Conservation (phyloP, 208 protist genomes). For the Trichomonas vaginalis region DNA sequence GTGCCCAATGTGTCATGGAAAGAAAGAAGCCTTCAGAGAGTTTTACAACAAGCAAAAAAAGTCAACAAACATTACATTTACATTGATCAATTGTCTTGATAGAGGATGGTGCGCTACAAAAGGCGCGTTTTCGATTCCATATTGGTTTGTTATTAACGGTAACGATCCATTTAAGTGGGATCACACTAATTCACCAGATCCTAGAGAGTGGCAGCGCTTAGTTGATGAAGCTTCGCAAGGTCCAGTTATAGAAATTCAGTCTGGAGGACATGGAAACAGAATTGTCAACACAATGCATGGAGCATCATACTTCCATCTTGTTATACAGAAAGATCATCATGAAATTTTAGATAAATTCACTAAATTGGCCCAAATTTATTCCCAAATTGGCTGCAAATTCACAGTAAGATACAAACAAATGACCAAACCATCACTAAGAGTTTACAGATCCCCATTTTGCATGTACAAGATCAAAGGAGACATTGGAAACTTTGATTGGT, state of each 20-base stretch:
- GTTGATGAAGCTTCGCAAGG: not conserved
- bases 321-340: not conserved
- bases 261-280: not conserved
- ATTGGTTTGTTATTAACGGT: not conserved
- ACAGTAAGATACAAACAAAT: not conserved
- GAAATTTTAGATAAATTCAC: not conserved
- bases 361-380: not conserved
- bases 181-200: not conserved
- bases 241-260: not conserved
- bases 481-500: not conserved
- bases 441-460: not conserved
- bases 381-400: not conserved
- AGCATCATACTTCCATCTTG: not conserved
- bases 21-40: not conserved
- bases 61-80: not conserved
- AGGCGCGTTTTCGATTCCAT: not conserved
- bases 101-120: not conserved
- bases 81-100: not conserved
- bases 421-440: not conserved
- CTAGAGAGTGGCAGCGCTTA: not conserved
- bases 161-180: not conserved
- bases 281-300: not conserved
- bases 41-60: not conserved
- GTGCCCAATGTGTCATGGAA: not conserved
- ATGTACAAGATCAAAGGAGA: not conserved